Percentiles rank a stretch among this genome's conserved stretches.
Conservation (phyloP, 805 yeast species). For the Barnettozyma populi region DNA sequence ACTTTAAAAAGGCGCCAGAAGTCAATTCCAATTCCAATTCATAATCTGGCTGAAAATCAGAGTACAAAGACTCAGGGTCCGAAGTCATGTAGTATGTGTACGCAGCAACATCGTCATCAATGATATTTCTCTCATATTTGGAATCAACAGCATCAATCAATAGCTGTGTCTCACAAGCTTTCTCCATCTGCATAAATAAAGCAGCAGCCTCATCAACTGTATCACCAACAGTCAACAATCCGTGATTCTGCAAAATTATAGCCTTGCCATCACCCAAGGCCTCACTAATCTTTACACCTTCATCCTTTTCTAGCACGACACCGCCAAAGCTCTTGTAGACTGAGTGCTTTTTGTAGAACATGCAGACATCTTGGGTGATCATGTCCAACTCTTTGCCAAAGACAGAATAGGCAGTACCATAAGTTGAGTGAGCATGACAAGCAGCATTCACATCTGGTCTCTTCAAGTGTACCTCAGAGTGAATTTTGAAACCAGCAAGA, state of each 20-base stretch:
- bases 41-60: conserved; percentile 69
- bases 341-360: conserved; percentile 57
- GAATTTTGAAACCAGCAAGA: conserved; percentile 68
- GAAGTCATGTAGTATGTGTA: conserved; percentile 55
- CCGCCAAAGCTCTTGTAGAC: conserved; percentile 74
- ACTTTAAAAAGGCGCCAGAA: conserved; percentile 23
- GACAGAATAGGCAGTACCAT: conserved; percentile 61
- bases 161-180: conserved; percentile 60
- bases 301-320: conserved; percentile 62
- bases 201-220: conserved; percentile 76
- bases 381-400: conserved; percentile 67
- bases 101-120: conserved; percentile 60
- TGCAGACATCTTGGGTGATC: conserved; percentile 75
- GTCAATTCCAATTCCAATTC: conserved; percentile 39
- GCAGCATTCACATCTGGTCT: conserved; percentile 70
- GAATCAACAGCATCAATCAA: conserved; percentile 49
- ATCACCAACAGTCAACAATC: conserved; percentile 61
- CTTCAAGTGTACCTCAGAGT: conserved; percentile 60
- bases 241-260: conserved; percentile 66
- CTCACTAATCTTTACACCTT: conserved; percentile 55
- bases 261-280: conserved; percentile 53
- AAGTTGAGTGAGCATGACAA: conserved; percentile 62
- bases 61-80: conserved; percentile 64
- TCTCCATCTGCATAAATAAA: conserved; percentile 57
- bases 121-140: conserved; percentile 32